phyloP scores from a whole-genome alignment of 345 rosid genomes.

The Microcos paniculata region DNA sequence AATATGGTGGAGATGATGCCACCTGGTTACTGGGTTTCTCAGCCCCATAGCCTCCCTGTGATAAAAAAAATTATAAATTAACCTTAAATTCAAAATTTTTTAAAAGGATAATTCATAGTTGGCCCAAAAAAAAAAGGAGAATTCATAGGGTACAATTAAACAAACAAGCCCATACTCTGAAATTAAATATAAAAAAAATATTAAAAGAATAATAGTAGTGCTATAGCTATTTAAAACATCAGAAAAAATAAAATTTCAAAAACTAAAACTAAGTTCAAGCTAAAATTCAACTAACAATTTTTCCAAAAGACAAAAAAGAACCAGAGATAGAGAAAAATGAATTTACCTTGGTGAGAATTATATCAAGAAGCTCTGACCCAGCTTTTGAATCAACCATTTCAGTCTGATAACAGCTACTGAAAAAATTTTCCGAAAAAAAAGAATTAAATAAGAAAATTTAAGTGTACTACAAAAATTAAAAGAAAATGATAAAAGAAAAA shows the following conservation, averaged over 20 bases:
- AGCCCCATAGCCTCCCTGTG: slow-evolving; percentile 47
- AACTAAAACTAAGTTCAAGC: too few species aligned
- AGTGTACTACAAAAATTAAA: too few species aligned
- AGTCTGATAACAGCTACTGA: slow-evolving; percentile 27
- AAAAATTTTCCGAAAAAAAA: not conserved
- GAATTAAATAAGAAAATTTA: not conserved
- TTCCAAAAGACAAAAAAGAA: not conserved
- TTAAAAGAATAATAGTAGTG: too few species aligned
- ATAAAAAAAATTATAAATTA: not conserved
- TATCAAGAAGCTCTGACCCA: slow-evolving; percentile 67
- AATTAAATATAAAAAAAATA: too few species aligned
- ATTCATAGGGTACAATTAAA: not conserved
- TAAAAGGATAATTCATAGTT: too few species aligned
- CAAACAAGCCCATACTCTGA: not conserved
- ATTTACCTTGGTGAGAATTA: slow-evolving; percentile 54
- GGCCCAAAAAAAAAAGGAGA: too few species aligned
- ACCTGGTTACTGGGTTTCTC: slow-evolving; percentile 26
- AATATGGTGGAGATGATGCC: slow-evolving; percentile 66
- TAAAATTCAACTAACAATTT: too few species aligned
- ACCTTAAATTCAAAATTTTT: not conserved
- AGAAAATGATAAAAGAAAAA: not conserved
- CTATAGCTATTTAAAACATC: not conserved
- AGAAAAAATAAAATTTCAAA: not conserved
- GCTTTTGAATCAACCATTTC: slow-evolving; percentile 54
- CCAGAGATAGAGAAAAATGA: not conserved